Base-by-base conservation (phyloP, 129 eudicot species). In the Logfia minima region DNA sequence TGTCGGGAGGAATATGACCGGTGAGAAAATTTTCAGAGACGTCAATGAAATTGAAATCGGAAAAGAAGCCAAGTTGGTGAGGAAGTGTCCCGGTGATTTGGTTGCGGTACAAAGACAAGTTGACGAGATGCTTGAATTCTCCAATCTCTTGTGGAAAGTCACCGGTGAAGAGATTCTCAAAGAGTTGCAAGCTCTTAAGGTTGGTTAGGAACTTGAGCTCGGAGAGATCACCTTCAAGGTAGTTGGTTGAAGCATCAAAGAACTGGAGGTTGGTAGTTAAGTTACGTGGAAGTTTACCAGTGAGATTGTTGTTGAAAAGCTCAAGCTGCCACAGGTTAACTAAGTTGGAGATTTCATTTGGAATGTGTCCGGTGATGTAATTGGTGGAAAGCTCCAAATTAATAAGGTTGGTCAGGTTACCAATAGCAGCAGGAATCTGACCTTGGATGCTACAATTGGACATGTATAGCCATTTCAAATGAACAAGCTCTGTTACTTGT, bases 381-480 rank as follows among this genome's bases (percentile, higher is more conserved):
- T 95, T 95, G 65, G 39, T 23, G 0, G 97, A 64, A 0, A 86
- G 18, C 79, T 95, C 99, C n/a, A 95, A 75, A 3, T 91, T 70
- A 14, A 80, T 59, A 3, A 95, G 92, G 75, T 80, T 79, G 1
- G 77, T 86, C 6, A 95, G 86, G 9, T 75, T 78, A 21, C 99
- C 99, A 5, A 95, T 91, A 14, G 68, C 90, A 4, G 83, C 43
- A 0, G 99, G 97, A 68, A 95, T 95, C 35, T 67, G 48, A 17
- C 99, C 99, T 52, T 75, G 82, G 21, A 95, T 83, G 67, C 94
- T 91, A 19, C 94, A 91, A 61, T 91, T 95, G 18, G 94, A 45
- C 81, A 95, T 75, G 83, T 95, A 95, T 4, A 95, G 70, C 96
- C 94, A 91, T 14, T 71, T 85, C 77, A 95, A 73, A 14, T 83